Percentiles rank a stretch among this genome's conserved stretches.
Conservation (phyloP, 78 protist species). For the Monosiga brevicollis region DNA sequence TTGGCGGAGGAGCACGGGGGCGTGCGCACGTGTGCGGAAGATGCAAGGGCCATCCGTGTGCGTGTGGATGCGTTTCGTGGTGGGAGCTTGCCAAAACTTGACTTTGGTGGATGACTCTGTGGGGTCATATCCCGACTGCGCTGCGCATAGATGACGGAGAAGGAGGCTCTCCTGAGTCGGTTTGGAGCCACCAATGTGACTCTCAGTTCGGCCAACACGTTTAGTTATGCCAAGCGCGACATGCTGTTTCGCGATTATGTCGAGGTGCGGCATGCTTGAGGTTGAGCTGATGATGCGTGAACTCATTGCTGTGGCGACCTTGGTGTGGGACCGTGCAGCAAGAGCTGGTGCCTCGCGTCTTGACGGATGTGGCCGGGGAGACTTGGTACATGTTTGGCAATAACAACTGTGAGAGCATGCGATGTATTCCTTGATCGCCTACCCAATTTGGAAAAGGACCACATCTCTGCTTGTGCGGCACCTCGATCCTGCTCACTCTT, state of each 20-base stretch:
- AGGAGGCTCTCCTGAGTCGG: background rate
- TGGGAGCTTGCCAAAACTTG: too few species aligned
- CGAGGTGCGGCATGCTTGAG: background rate
- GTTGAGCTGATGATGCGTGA: background rate
- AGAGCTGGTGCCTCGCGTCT: too few species aligned
- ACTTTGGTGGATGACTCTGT: too few species aligned
- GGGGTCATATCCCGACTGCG: too few species aligned
- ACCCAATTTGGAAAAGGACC: too few species aligned
- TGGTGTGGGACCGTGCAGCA: too few species aligned
- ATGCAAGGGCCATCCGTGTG: too few species aligned
- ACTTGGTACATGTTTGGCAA: background rate
- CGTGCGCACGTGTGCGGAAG: too few species aligned
- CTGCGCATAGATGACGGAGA: too few species aligned
- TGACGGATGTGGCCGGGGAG: background rate
- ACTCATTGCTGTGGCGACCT: background rate
- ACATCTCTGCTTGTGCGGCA: too few species aligned
- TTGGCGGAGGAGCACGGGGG: too few species aligned
- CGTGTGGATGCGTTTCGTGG: too few species aligned
- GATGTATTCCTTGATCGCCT: background rate
- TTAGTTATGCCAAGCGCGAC: background rate
- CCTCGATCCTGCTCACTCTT: background rate
- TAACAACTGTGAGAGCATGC: background rate
- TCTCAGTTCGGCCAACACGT: slow-evolving; percentile 11
- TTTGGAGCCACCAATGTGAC: background rate
- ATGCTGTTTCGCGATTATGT: background rate